These are phyloP conservation scores for Argentina anserina DNA, from an alignment of 306 rosid species.

Conservation along the genomic window DNA sequence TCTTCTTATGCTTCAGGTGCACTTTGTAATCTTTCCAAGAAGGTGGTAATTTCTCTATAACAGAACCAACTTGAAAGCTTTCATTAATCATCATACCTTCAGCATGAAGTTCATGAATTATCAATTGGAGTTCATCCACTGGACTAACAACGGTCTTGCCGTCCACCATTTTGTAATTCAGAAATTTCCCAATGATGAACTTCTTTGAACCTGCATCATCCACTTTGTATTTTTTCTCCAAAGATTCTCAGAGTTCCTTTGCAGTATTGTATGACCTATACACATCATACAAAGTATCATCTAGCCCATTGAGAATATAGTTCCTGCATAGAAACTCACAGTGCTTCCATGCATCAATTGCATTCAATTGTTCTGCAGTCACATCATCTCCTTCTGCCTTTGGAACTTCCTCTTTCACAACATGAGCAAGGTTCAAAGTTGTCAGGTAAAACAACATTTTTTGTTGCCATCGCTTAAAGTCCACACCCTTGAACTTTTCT, in stretches of 20 bases:
- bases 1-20: not conserved
- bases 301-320: not conserved
- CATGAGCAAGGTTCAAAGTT: conserved; percentile 7
- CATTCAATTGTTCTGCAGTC: not conserved
- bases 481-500: conserved; percentile 3
- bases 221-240: not conserved
- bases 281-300: not conserved
- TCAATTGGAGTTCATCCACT: not conserved
- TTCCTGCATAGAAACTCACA: not conserved
- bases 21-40: not conserved
- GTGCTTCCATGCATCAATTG: not conserved
- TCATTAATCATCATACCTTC: not conserved
- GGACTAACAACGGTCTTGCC: not conserved
- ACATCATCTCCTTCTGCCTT: not conserved
- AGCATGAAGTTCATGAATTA: not conserved
- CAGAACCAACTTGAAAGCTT: not conserved
- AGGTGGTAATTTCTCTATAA: not conserved
- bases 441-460: not conserved
- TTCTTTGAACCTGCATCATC: not conserved
- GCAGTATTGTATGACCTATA: not conserved
- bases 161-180: not conserved
- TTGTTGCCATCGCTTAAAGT: conserved; percentile 2
- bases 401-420: not conserved
- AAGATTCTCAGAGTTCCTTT: not conserved
- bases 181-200: not conserved